Percentiles rank a stretch among this genome's conserved stretches.
Evolutionary conservation across 495 filamentous ascomycete species (phyloP).

Genomic region (Neurospora cerealis): DNA sequence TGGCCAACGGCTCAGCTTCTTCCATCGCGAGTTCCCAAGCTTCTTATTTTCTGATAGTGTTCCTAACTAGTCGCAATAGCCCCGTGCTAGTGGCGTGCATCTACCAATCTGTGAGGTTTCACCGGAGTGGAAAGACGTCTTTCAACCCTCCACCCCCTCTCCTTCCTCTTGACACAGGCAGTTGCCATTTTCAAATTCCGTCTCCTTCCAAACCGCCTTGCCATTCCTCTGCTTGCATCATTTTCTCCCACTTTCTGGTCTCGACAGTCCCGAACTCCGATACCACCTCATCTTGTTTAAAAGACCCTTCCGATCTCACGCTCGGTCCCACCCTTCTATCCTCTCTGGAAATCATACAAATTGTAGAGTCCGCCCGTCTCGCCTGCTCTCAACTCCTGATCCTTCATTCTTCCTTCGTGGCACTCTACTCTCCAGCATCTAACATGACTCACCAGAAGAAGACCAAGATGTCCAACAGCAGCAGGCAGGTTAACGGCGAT

Average conservation of each 20-base stretch:
- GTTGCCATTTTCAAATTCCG: not conserved
- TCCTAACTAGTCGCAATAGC: not conserved
- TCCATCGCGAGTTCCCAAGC: not conserved
- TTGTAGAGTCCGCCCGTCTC: not conserved
- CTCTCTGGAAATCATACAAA: not conserved
- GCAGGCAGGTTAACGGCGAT: conserved; percentile 20
- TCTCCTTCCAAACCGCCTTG: not conserved
- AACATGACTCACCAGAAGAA: conserved; percentile 10
- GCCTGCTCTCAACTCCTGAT: not conserved
- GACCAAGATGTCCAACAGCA: conserved; percentile 12
- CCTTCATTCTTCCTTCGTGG: not conserved
- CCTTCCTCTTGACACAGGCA: not conserved
- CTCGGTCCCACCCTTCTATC: not conserved
- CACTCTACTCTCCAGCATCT: conserved; percentile 6
- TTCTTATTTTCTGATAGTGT: not conserved
- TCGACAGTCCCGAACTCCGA: not conserved
- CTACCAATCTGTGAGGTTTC: not conserved
- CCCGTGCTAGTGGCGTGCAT: not conserved
- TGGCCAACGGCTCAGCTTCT: not conserved
- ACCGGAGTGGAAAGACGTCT: not conserved
- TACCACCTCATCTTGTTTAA: not conserved
- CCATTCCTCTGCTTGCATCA: not conserved
- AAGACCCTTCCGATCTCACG: not conserved
- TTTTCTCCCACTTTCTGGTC: not conserved
- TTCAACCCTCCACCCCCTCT: not conserved